Percentiles rank a stretch among this genome's conserved stretches.
These are phyloP conservation scores for Cryptococcus floricola DNA, from an alignment of 1,284 basidiomycete species.

Conservation along the genomic window DNA sequence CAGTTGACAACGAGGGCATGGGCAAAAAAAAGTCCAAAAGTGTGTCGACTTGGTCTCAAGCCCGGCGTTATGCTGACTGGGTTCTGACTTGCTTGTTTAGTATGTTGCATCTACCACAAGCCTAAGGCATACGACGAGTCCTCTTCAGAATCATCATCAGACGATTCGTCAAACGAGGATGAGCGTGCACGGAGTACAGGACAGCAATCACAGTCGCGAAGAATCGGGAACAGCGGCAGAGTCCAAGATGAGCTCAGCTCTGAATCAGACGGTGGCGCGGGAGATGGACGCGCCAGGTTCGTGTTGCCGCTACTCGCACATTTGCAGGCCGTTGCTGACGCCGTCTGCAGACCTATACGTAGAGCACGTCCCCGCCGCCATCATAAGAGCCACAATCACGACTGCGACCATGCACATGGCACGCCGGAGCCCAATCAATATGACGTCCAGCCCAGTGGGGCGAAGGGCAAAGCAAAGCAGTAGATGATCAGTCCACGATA, in stretches of 20 bases:
- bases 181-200: slow-evolving; percentile 1
- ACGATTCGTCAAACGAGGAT: slow-evolving; percentile 18
- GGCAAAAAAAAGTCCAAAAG: slow-evolving; percentile 53
- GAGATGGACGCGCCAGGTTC: slow-evolving; percentile 33
- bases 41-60: slow-evolving; percentile 20
- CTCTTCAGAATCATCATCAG: slow-evolving; percentile 48
- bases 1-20: slow-evolving; percentile 52
- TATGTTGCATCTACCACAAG: slow-evolving; percentile 54
- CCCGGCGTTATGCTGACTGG: background rate
- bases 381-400: slow-evolving; percentile 6
- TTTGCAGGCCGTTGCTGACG: background rate
- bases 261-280: slow-evolving; percentile 38
- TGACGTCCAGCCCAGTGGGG: slow-evolving; percentile 17
- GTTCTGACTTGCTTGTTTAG: slow-evolving; percentile 19
- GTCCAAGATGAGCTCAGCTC: slow-evolving; percentile 17
- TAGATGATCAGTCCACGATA: background rate
- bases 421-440: slow-evolving; percentile 26
- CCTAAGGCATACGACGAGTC: slow-evolving; percentile 50
- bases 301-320: slow-evolving; percentile 3
- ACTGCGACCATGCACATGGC: slow-evolving; percentile 14
- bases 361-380: slow-evolving; percentile 22
- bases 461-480: slow-evolving; percentile 1
- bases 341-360: slow-evolving; percentile 12
- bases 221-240: slow-evolving; percentile 2
- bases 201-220: slow-evolving; percentile 3